Base-by-base conservation (phyloP, 805 yeast genomes). In the Lachancea cidri region DNA sequence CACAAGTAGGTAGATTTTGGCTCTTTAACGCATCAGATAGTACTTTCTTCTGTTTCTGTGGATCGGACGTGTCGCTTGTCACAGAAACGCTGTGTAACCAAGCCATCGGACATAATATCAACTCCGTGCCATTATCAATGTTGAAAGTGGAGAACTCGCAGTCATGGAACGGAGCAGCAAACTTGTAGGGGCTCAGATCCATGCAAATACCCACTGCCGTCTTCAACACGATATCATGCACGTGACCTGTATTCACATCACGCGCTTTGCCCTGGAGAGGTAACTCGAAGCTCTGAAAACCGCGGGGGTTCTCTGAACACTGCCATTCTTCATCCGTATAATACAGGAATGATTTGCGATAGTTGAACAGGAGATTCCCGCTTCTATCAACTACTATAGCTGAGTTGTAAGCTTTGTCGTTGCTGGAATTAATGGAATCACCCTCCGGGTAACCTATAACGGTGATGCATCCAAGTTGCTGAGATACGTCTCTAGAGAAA, bases 131-230 rank as follows among this genome's bases (percentile, higher is more conserved):
- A 33, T 77, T 70, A 0, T 61, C 51, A 16, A 66, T 55, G 44
- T 84, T 78, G 39, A 70, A 68, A 20, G 62, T 58, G 0, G 89
- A 72, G 60, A 84, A 86, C 60, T 89, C 97, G 56, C 74, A 86
- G 18, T 68, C 71, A 29, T 72, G 68, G 62, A 86, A 88, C 1
- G 94, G 88, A 1, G 95, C 87, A 47, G 75, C 68, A 59, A 89
- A 89, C 57, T 84, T 72, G 59, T 85, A 83, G 0, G 96, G 96
- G 58, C 86, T 88, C 46, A 89, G 61, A 64, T 89, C 98, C 97
- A 89, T 89, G 58, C 98, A 89, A 4, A 89, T 87, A 0, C 96
- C 98, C 41, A 89, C 69, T 25, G 80, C 72, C 1, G 83, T 66
- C 27, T 59, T 71, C 5, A 75, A 49, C 16, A 48, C 47, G 13